Evolutionary conservation across 495 filamentous ascomycete genomes (phyloP), one percentile per base, ranked within the genome.

Genomic region (Amniculicola lignicola): DNA sequence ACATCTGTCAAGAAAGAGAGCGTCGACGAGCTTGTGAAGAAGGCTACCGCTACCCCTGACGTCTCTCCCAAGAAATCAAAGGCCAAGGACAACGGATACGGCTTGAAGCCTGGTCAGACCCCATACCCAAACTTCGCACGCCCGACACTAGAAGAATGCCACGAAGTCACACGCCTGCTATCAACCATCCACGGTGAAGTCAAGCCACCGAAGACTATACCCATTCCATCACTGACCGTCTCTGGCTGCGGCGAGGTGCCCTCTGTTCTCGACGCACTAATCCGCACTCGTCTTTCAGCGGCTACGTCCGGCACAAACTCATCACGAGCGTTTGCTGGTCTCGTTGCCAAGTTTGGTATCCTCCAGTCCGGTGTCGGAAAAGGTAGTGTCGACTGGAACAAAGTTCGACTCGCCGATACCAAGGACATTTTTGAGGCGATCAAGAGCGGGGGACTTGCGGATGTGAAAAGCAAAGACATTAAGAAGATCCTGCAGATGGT

Each of bases 171-270:
- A 52, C 65, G 73, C 1, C 74, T 95, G 1, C 75, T 98, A 0
- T 76, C 81, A 1, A 72, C 74, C 12, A 62, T 82, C 2, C 89
- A 96, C 63, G 87, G 85, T 1, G 72, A 82, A 35, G 77, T 87
- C 2, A 72, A 72, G 24, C 75, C 77, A 7, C 92, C 93, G 0
- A 71, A 81, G 14, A 80, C 72, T 1, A 83, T 93, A 14, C 89
- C 89, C 0, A 70, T 77, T 6, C 88, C 93, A 0, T 89, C 88
- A n/a, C 70, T 88, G 1, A 84, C 85, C 2, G 79, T 90, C 12
- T 82, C 90, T 15, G 92, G 91, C 1, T 98, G 93, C 61, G 93
- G 93, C 12, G 91, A 98, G 68, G 93, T 96, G 0, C 92, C 92
- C 0, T 92, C 84, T 16, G 83, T 96, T 0, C 77, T 98, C 0